These are phyloP conservation scores for Claviceps humidiphila DNA, from an alignment of 2,329 filamentous ascomycete genomes.

Conservation along the genomic window DNA sequence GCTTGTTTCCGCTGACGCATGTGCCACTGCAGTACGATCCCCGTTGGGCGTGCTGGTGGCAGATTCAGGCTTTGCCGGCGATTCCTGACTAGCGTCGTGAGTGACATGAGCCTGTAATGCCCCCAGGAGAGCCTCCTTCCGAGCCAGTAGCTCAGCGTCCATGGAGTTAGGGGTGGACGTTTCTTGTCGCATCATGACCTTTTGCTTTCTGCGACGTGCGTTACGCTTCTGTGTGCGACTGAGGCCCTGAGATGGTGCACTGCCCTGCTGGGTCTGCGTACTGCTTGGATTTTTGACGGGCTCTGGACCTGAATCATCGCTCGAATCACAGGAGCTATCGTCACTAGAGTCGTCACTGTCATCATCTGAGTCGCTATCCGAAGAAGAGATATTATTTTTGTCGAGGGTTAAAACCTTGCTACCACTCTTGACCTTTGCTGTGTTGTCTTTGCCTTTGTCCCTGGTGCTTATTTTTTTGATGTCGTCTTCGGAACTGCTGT, in stretches of 20 bases:
- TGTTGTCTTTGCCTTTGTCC: too few relatives aligned
- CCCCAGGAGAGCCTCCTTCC: slow-evolving; percentile 27
- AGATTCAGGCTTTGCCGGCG: neutral
- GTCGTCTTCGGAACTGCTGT: neutral
- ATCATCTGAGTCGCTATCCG: slow-evolving; percentile 4
- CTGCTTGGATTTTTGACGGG: slow-evolving; percentile 7
- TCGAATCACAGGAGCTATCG: slow-evolving; percentile 11
- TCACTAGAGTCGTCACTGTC: slow-evolving; percentile 9
- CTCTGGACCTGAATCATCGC: slow-evolving; percentile 7
- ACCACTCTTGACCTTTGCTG: neutral
- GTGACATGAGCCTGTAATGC: neutral
- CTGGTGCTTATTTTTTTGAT: neutral
- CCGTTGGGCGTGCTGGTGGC: neutral
- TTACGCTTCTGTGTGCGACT: slow-evolving; percentile 38
- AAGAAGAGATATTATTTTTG: neutral
- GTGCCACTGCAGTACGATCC: neutral
- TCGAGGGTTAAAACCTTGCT: neutral
- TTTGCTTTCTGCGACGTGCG: slow-evolving; percentile 30
- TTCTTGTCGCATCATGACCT: slow-evolving; percentile 9
- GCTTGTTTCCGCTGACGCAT: neutral
- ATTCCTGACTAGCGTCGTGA: neutral
- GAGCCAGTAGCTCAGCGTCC: slow-evolving; percentile 20
- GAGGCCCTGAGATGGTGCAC: slow-evolving; percentile 21
- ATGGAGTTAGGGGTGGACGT: neutral
- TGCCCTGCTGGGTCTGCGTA: neutral